Conservation (phyloP, 768 basidiomycete species). For the Cystobasidium onofrii region DNA sequence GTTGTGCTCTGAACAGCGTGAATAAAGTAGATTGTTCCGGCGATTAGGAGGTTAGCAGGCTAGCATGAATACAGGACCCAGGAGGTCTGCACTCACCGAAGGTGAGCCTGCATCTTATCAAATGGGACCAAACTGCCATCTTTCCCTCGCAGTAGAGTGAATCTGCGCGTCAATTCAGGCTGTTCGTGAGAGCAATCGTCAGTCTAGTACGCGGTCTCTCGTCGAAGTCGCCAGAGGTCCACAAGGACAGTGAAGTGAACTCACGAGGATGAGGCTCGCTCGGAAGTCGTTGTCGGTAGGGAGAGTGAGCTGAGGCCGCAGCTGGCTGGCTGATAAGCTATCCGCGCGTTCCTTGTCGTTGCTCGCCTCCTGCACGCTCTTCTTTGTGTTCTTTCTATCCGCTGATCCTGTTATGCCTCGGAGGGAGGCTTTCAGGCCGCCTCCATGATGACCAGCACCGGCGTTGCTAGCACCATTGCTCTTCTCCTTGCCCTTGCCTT, state of each 20-base stretch:
- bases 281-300: background rate
- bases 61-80: no score
- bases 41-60: no score
- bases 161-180: conserved; percentile 38
- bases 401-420: background rate
- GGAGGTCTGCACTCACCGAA: conserved; percentile 31
- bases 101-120: conserved; percentile 34
- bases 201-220: background rate
- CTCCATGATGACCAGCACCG: background rate
- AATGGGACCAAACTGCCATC: conserved; percentile 37
- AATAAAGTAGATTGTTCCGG: no score
- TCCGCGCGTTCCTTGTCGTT: background rate
- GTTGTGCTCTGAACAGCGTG: conserved; percentile 34
- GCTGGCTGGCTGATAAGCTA: background rate
- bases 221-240: background rate
- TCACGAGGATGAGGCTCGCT: background rate
- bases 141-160: conserved; percentile 34
- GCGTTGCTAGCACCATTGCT: background rate
- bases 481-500: background rate
- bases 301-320: background rate
- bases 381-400: background rate
- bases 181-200: background rate
- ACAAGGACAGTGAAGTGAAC: background rate
- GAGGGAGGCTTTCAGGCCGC: background rate
- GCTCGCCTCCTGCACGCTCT: background rate